Percentiles rank a stretch among this genome's conserved stretches.
Conservation (phyloP, 2,329 filamentous ascomycete genomes). For the Sporothrix euskadiensis region DNA sequence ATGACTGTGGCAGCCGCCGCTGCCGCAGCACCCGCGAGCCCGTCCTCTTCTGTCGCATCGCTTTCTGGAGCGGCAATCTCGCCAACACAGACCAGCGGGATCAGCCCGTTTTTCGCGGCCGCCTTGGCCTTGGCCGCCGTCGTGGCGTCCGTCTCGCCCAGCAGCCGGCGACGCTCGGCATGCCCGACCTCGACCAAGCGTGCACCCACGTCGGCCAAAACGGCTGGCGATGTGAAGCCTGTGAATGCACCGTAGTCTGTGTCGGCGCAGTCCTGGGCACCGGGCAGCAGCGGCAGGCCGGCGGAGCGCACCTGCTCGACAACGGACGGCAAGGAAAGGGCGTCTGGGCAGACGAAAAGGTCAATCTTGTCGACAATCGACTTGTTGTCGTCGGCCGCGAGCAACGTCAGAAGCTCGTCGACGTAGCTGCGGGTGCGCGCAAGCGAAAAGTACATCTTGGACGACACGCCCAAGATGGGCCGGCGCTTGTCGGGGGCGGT, state of each 20-base stretch:
- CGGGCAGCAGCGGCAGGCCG: constrained; percentile 58
- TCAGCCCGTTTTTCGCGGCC: constrained; percentile 66
- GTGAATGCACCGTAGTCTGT: constrained; percentile 73
- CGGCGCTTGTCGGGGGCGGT: constrained; percentile 43
- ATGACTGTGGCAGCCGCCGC: constrained; percentile 66
- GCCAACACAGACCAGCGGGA: constrained; percentile 78
- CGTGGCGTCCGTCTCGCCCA: constrained; percentile 70
- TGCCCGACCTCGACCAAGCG: constrained; percentile 77
- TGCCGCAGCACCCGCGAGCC: constrained; percentile 60
- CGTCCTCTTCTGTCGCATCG: constrained; percentile 48
- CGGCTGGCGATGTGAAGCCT: constrained; percentile 71
- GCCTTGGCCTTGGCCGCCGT: constrained; percentile 70
- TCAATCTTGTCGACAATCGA: constrained; percentile 54
- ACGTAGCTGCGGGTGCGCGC: constrained; percentile 61
- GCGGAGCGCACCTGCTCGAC: constrained; percentile 49
- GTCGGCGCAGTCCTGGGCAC: constrained; percentile 75
- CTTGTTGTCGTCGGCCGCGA: constrained; percentile 37
- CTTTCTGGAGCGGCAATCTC: constrained; percentile 56
- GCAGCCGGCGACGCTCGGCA: constrained; percentile 71
- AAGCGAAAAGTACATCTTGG: constrained; percentile 79
- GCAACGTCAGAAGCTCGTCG: constrained; percentile 49
- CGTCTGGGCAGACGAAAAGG: constrained; percentile 77
- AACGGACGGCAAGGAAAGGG: constrained; percentile 63
- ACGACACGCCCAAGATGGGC: constrained; percentile 70
- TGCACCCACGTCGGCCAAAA: constrained; percentile 67